phyloP scores from a whole-genome alignment of 768 basidiomycete genomes.

The Lactarius trivialis region DNA sequence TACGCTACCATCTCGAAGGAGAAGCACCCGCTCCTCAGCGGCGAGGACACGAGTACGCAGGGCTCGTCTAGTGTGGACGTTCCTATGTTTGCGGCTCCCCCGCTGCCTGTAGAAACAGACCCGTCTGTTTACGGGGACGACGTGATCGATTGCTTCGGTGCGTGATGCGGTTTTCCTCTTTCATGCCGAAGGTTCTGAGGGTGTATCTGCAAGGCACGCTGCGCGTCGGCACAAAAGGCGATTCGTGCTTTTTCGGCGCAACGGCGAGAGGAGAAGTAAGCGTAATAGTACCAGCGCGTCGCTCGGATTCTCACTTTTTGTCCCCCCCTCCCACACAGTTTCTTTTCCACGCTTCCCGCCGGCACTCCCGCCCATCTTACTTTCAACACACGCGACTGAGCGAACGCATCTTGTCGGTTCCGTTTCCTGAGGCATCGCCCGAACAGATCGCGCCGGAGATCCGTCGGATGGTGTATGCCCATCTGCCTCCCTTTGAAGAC shows the following conservation, averaged over 20 bases:
- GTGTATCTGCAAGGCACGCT: slow-evolving; percentile 42
- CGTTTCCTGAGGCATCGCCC: slow-evolving; percentile 21
- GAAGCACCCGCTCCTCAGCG: slow-evolving; percentile 18
- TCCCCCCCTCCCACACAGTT: not conserved
- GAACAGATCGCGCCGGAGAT: slow-evolving; percentile 26
- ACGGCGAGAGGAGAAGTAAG: slow-evolving; percentile 65
- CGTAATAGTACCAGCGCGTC: too few species aligned
- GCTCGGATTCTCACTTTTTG: not conserved
- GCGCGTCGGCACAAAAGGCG: slow-evolving; percentile 47
- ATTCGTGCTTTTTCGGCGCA: slow-evolving; percentile 52
- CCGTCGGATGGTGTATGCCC: slow-evolving; percentile 38
- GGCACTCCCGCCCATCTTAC: slow-evolving; percentile 2
- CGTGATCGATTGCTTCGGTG: slow-evolving; percentile 46
- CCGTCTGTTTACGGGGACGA: slow-evolving; percentile 28
- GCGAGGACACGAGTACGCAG: not conserved
- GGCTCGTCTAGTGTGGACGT: not conserved
- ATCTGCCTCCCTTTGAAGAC: slow-evolving; percentile 52
- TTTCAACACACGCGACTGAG: slow-evolving; percentile 18
- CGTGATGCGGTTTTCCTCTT: not conserved
- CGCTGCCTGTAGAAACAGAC: not conserved
- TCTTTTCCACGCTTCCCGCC: slow-evolving; percentile 1
- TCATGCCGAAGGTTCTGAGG: not conserved
- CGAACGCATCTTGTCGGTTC: slow-evolving; percentile 18
- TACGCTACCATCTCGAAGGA: slow-evolving; percentile 18
- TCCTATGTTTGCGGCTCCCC: not conserved